Conservation (phyloP, 768 basidiomycete genomes). For the Tulasnella sp. region DNA sequence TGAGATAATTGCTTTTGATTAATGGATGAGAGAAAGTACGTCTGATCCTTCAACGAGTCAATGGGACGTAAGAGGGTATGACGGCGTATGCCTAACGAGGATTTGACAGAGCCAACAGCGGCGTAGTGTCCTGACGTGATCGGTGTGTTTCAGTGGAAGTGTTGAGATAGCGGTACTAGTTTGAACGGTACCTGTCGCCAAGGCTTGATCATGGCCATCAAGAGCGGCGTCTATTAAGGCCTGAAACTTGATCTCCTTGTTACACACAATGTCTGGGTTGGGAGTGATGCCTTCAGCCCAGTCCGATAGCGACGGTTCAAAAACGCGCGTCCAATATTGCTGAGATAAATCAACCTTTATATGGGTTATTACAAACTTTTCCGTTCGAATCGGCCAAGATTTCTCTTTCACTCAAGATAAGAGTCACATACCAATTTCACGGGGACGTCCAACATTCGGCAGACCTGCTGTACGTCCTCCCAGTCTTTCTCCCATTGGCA, state of each 20-base stretch:
- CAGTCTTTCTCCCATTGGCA: slow-evolving; percentile 97
- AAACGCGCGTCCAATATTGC: slow-evolving; percentile 87
- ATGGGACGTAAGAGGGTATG: slow-evolving; percentile 33
- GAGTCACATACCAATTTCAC: slow-evolving; percentile 47
- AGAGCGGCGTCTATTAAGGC: slow-evolving; percentile 56
- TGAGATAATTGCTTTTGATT: slow-evolving; percentile 1
- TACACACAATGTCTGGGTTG: slow-evolving; percentile 91
- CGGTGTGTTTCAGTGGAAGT: background rate
- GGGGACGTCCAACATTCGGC: slow-evolving; percentile 59
- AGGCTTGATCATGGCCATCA: slow-evolving; percentile 38
- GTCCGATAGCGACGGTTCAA: slow-evolving; percentile 65
- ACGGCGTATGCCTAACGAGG: background rate
- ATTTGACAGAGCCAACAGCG: slow-evolving; percentile 41
- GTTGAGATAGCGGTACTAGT: background rate
- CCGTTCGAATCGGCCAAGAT: no score
- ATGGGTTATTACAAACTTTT: background rate
- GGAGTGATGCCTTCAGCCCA: slow-evolving; percentile 79
- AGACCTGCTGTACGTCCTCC: slow-evolving; percentile 79
- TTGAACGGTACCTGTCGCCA: slow-evolving; percentile 59
- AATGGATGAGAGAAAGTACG: slow-evolving; percentile 79
- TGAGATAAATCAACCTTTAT: slow-evolving; percentile 70
- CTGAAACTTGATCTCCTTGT: slow-evolving; percentile 91
- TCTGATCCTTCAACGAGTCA: slow-evolving; percentile 75
- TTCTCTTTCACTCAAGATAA: background rate
- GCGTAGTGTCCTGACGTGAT: slow-evolving; percentile 72